These are phyloP conservation scores for Crithidia brevicula DNA, from an alignment of 208 protist species.

Conservation along the genomic window DNA sequence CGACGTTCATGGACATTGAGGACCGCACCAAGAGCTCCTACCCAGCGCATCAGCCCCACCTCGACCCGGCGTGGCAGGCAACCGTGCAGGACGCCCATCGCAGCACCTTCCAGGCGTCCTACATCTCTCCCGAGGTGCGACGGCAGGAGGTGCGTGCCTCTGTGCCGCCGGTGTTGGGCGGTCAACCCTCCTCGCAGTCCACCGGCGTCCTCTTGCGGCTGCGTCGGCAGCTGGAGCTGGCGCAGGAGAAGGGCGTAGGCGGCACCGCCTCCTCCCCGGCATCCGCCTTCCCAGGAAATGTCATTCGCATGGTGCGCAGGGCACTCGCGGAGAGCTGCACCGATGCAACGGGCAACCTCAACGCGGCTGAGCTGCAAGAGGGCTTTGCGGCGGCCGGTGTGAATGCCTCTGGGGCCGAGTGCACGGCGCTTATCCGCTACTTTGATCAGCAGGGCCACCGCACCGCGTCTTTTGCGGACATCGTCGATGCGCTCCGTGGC, in stretches of 20 bases:
- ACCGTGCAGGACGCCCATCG: constrained; percentile 12
- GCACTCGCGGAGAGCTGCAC: constrained; percentile 39
- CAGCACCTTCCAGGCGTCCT: constrained; percentile 36
- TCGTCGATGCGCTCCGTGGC: constrained; percentile 76
- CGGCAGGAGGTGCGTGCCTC: constrained; percentile 30
- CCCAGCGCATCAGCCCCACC: constrained; percentile 84
- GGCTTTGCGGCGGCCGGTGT: constrained; percentile 54
- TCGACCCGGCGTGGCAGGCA: constrained; percentile 54
- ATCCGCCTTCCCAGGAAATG: constrained; percentile 77
- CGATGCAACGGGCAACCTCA: constrained; percentile 49
- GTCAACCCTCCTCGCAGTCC: constrained; percentile 59
- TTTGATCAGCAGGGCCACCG: constrained; percentile 60
- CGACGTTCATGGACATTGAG: constrained; percentile 77
- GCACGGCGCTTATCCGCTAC: constrained; percentile 66
- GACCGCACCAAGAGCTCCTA: constrained; percentile 72
- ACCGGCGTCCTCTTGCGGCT: constrained; percentile 71
- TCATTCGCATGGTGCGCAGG: constrained; percentile 58
- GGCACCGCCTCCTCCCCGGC: constrained; percentile 2
- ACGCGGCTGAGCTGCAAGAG: constrained; percentile 68
- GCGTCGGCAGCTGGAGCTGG: constrained; percentile 59
- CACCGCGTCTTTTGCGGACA: constrained; percentile 40
- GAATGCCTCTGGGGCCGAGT: constrained; percentile 52
- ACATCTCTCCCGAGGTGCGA: constrained; percentile 34
- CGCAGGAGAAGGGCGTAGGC: constrained; percentile 25
- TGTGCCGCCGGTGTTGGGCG: constrained; percentile 64